Conservation (phyloP, 108 stramenopile genomes). For the Nitzschia sp. region DNA sequence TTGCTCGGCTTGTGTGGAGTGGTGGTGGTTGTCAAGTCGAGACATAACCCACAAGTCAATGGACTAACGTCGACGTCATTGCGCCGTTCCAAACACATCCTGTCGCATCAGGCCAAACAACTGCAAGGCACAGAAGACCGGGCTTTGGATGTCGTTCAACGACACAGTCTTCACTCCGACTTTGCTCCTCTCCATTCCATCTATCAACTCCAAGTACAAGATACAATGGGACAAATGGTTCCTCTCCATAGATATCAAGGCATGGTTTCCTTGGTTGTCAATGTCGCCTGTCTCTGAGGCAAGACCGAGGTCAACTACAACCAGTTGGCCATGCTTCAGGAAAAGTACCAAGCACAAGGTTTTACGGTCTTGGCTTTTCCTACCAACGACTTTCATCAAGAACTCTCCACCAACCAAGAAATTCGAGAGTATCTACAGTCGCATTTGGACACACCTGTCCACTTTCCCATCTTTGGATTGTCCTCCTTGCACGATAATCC, state of each 20-base stretch:
- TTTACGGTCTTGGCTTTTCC: slow-evolving; percentile 78
- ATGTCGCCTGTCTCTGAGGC: slow-evolving; percentile 81
- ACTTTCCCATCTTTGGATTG: slow-evolving; percentile 65
- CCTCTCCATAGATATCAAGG: slow-evolving; percentile 57
- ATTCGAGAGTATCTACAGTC: slow-evolving; percentile 55
- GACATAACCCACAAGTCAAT: no score
- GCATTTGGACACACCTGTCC: slow-evolving; percentile 47
- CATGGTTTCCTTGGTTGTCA: slow-evolving; percentile 66
- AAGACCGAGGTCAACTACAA: slow-evolving; percentile 68
- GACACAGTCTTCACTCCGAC: no score
- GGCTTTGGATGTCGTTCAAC: no score
- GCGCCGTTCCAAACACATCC: no score
- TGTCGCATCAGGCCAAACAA: no score
- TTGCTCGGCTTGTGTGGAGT: not conserved
- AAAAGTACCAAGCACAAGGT: slow-evolving; percentile 43
- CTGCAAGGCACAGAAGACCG: no score
- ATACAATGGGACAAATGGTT: slow-evolving; percentile 49
- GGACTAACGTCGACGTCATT: no score
- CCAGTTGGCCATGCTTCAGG: slow-evolving; percentile 57
- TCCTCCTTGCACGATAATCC: slow-evolving; percentile 49
- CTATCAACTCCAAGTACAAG: slow-evolving; percentile 48
- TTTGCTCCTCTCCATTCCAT: slow-evolving; percentile 67
- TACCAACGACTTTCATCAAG: slow-evolving; percentile 77
- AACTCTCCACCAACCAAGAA: slow-evolving; percentile 63
- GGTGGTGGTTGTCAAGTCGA: no score